Conservation (phyloP, 2,329 filamentous ascomycete species). For the Ophiocordyceps polyrhachis-furcata region DNA sequence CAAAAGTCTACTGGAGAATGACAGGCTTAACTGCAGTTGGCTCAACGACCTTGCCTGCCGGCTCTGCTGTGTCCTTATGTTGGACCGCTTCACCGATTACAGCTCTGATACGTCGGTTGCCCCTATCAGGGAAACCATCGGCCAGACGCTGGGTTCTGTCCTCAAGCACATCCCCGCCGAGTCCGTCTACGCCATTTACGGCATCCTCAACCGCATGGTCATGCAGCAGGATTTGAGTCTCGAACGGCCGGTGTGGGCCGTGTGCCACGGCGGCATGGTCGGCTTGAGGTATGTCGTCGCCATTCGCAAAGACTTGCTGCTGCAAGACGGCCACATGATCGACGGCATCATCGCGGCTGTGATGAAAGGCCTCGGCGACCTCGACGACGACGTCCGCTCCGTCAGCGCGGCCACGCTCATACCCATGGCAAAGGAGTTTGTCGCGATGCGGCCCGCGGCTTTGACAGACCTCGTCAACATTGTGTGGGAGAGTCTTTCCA, state of each 20-base stretch:
- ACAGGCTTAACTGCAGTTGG: slow-evolving; percentile 65
- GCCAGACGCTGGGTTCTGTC: slow-evolving; percentile 79
- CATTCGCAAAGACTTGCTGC: slow-evolving; percentile 76
- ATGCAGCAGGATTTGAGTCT: slow-evolving; percentile 71
- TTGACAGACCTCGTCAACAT: slow-evolving; percentile 76
- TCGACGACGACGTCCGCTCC: slow-evolving; percentile 87
- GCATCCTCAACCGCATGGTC: slow-evolving; percentile 70
- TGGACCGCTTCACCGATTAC: slow-evolving; percentile 94
- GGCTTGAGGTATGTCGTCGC: slow-evolving; percentile 89
- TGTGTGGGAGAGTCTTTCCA: slow-evolving; percentile 93
- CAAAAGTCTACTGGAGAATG: slow-evolving; percentile 56
- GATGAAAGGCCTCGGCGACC: slow-evolving; percentile 83
- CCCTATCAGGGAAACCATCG: slow-evolving; percentile 86
- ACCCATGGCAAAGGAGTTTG: slow-evolving; percentile 89
- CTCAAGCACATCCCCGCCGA: slow-evolving; percentile 63
- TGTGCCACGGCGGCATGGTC: slow-evolving; percentile 96
- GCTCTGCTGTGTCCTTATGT: slow-evolving; percentile 87
- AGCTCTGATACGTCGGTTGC: slow-evolving; percentile 94
- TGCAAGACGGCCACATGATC: slow-evolving; percentile 69
- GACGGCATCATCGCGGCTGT: slow-evolving; percentile 85
- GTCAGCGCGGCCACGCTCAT: slow-evolving; percentile 96
- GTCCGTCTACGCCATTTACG: slow-evolving; percentile 72
- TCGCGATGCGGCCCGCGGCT: slow-evolving; percentile 60
- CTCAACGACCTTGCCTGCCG: slow-evolving; percentile 90
- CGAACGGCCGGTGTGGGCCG: slow-evolving; percentile 67